A percentile compares a stretch with the other conserved stretches of the same genome.
Conservation (phyloP, 805 yeast species). For the Ogataea corticis region DNA sequence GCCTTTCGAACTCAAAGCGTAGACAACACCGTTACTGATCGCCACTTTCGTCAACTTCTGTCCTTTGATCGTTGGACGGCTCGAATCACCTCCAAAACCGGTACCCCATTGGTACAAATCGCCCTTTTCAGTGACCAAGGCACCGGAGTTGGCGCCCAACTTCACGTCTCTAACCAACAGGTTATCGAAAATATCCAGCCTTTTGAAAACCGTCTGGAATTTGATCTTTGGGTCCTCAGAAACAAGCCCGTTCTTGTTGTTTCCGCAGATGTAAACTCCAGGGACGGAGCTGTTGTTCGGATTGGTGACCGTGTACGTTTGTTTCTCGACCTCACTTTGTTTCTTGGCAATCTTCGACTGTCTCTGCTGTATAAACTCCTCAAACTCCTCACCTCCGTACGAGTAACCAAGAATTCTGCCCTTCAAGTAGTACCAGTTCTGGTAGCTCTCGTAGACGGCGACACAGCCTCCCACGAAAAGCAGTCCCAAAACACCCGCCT, state of each 20-base stretch:
- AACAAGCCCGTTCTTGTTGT: conserved; percentile 42
- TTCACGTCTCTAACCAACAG: conserved; percentile 56
- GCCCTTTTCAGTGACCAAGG: conserved; percentile 69
- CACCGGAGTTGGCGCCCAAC: conserved; percentile 48
- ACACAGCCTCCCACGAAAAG: conserved; percentile 39
- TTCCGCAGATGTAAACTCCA: conserved; percentile 68
- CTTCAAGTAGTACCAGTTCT: conserved; percentile 43
- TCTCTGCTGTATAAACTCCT: conserved; percentile 38
- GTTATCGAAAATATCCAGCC: conserved; percentile 66
- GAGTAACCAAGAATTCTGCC: conserved; percentile 33
- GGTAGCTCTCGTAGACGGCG: conserved; percentile 41
- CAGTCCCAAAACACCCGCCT: conserved; percentile 46
- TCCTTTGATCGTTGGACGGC: conserved; percentile 43
- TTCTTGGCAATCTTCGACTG: conserved; percentile 23
- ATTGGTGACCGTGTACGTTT: conserved; percentile 32
- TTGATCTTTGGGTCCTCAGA: conserved; percentile 25
- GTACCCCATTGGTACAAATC: conserved; percentile 73
- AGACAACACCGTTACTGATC: conserved; percentile 55
- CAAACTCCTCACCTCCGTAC: conserved; percentile 37
- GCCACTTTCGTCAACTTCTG: conserved; percentile 44
- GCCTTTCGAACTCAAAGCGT: conserved; percentile 46
- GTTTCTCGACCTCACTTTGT: conserved; percentile 18
- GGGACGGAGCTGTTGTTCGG: conserved; percentile 44
- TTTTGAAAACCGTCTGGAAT: conserved; percentile 51
- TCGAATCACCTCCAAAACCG: conserved; percentile 33